Base-by-base conservation (phyloP, 208 protist species). In the Spongospora subterranea region DNA sequence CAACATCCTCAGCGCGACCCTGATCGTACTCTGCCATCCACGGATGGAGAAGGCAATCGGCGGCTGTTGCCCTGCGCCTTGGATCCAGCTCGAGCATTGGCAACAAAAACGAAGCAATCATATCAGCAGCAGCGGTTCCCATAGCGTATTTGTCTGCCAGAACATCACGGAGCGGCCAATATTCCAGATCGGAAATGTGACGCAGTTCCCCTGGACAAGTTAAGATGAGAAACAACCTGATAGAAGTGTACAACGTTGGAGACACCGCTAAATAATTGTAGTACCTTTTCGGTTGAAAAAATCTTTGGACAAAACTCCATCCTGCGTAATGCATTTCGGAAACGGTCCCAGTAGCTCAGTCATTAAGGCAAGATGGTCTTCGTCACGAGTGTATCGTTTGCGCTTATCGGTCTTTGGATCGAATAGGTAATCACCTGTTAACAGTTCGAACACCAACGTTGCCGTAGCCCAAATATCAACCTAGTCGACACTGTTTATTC, bases 381-480 rank as follows among this genome's bases (percentile, higher is more conserved):
- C 66, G 77, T 77, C 39, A 0, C 91, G 35, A 40, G 38, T 88
- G 60, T 1, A 88, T 39, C 32, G 17, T 43, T 82, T 82, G 17
- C 71, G 77, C 50, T 45, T 29, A 45, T 64, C 97, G 65, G 96
- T 94, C 88, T 98, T 95, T n/a, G 96, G 96, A 40, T 97, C 94
- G 91, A 97, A 97, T 40, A 97, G 93, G 50, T 96, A 93, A 46
- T 97, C 96, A 35, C 96, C 96, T 0, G 88, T 92, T 35, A 82
- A 88, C 39, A 97, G 91, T 93, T 97, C 96, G 89, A 97, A 98
- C 0, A 96, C 90, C 76, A 96, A 92, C 65, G 94, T 95, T 0
- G 94, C 96, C 0, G 94, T 6, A n/a, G 93, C 95, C 96, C 96
- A 98, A 24, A 98, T 96, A 77, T 98, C 96, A 0, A 94, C 93